phyloP scores from a whole-genome alignment of 345 rosid species.

The Salix viminalis region DNA sequence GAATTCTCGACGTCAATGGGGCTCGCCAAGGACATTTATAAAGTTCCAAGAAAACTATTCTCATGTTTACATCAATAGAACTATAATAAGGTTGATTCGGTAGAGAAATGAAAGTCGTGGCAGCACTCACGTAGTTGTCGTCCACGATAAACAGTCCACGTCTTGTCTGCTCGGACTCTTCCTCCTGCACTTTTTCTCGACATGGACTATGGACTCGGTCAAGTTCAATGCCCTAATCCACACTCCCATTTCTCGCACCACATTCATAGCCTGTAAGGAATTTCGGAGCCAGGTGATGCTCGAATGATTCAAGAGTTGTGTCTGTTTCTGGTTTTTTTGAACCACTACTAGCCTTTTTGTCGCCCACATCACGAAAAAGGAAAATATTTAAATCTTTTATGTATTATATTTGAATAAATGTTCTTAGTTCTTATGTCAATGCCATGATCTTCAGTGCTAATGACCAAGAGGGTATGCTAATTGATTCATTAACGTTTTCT shows the following conservation, averaged over 20 bases:
- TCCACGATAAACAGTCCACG: conserved; percentile 2
- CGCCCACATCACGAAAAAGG: conserved; percentile 12
- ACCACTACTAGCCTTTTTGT: conserved; percentile 22
- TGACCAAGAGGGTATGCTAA: background rate
- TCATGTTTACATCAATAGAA: background rate
- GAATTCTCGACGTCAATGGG: background rate
- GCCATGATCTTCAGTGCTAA: too few relatives aligned
- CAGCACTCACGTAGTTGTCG: conserved; percentile 33
- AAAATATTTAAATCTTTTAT: background rate
- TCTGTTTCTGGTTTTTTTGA: conserved; percentile 12
- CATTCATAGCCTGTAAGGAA: background rate
- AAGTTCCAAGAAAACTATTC: background rate
- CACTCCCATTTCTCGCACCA: background rate
- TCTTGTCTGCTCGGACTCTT: background rate
- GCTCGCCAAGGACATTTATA: background rate
- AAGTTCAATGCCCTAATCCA: background rate
- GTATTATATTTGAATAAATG: background rate
- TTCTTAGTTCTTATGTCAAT: background rate
- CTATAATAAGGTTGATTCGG: conserved; percentile 25
- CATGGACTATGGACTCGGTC: background rate
- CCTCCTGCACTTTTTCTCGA: background rate
- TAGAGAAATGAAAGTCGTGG: conserved; percentile 6
- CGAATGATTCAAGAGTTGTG: conserved; percentile 11
- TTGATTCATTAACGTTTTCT: background rate
- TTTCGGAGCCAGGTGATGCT: background rate